Evolutionary conservation across 2,329 filamentous ascomycete genomes (phyloP).

Genomic region (Chaetomiaceae sp.): DNA sequence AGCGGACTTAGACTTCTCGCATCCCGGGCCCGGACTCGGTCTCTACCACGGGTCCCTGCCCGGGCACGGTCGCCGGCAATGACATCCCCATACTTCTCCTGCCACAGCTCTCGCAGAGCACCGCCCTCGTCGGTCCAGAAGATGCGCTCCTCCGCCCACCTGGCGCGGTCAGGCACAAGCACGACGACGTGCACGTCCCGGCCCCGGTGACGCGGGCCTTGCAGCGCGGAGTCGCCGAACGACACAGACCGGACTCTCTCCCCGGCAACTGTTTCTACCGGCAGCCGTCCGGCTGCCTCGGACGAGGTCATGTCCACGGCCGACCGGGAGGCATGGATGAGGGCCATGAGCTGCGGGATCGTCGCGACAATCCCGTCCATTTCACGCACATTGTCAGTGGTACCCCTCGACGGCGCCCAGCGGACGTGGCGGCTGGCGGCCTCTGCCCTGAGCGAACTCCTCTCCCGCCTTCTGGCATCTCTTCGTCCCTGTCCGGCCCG

Average conservation of each 20-base stretch:
- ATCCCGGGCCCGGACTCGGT: neutral
- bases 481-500: neutral
- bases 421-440: neutral
- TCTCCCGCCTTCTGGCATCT: neutral
- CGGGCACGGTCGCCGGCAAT: neutral
- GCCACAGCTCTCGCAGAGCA: conserved; percentile 6
- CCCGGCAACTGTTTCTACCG: neutral
- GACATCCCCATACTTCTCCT: conserved; percentile 9
- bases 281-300: neutral
- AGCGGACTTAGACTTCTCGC: neutral
- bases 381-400: neutral
- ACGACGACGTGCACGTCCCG: conserved; percentile 15
- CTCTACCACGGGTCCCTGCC: neutral
- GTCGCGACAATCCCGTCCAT: conserved; percentile 13
- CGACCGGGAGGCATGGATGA: conserved; percentile 10
- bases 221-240: neutral
- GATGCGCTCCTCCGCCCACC: conserved; percentile 13
- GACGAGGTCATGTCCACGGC: conserved; percentile 7
- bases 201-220: conserved; percentile 11
- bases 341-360: conserved; percentile 13
- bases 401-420: neutral
- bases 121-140: conserved; percentile 12
- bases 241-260: conserved; percentile 2
- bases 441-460: neutral
- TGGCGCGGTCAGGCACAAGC: conserved; percentile 8